phyloP scores from a whole-genome alignment of 495 filamentous ascomycete genomes.

The Tuber borchii region DNA sequence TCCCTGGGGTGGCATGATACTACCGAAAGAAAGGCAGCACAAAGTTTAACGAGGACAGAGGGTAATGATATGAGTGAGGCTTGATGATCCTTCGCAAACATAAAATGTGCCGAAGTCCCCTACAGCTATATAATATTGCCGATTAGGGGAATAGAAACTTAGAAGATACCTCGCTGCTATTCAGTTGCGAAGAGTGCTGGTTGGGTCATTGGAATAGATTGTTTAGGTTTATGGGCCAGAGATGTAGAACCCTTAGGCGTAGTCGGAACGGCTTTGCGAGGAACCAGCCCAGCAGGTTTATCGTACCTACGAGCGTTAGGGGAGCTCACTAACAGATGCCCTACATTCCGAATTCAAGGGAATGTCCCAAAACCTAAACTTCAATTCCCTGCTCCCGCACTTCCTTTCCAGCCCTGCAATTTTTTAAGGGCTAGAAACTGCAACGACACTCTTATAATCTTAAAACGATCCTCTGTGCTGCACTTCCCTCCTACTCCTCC shows the following conservation, averaged over 20 bases:
- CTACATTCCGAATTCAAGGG: neutral
- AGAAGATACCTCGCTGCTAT: too few relatives aligned
- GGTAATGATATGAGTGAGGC: neutral
- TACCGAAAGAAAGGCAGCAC: neutral
- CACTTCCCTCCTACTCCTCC: neutral
- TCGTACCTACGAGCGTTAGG: neutral
- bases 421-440: neutral
- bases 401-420: neutral
- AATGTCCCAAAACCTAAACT: neutral
- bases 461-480: neutral
- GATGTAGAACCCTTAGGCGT: neutral
- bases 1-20: neutral
- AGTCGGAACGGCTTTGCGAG: neutral
- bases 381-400: neutral
- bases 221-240: neutral
- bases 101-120: neutral
- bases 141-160: too few relatives aligned
- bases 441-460: neutral
- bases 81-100: neutral
- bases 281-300: neutral
- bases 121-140: neutral
- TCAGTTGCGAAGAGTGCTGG: too few relatives aligned
- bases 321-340: neutral
- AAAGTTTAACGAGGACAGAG: neutral
- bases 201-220: too few relatives aligned